Evolutionary conservation across 495 filamentous ascomycete species (phyloP).

Genomic region (Talaromyces ruber): DNA sequence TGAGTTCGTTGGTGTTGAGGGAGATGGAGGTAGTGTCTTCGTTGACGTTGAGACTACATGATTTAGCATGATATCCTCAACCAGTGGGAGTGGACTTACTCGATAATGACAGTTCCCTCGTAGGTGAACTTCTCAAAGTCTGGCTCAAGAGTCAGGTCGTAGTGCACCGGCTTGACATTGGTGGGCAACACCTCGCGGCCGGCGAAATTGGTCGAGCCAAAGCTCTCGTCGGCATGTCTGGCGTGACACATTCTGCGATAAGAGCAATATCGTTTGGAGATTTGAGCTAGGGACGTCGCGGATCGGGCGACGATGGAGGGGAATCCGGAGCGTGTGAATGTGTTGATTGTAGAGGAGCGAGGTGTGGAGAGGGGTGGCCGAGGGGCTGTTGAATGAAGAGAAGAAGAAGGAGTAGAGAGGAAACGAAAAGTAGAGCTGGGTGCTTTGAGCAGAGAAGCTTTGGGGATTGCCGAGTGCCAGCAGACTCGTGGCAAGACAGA

Average conservation of each 20-base stretch:
- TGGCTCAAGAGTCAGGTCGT: conserved; percentile 59
- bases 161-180: conserved; percentile 60
- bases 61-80: background rate
- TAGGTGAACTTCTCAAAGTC: conserved; percentile 57
- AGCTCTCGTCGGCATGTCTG: conserved; percentile 27
- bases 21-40: conserved; percentile 82
- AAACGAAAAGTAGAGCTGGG: background rate
- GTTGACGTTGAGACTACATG: conserved; percentile 60
- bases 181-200: conserved; percentile 58
- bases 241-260: conserved; percentile 43
- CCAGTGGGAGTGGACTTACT: conserved; percentile 33
- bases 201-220: conserved; percentile 39
- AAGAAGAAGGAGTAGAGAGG: background rate
- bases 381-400: background rate
- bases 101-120: conserved; percentile 53
- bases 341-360: background rate
- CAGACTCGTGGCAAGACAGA: conserved; percentile 4
- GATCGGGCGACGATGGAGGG: conserved; percentile 12
- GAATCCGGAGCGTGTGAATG: conserved; percentile 16
- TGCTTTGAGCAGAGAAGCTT: background rate
- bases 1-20: conserved; percentile 79
- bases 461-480: conserved; percentile 1
- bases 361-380: background rate
- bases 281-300: conserved; percentile 23
- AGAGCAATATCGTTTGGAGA: conserved; percentile 37